Base-by-base conservation (phyloP, 805 yeast species). In the Lachancea nothofagi region DNA sequence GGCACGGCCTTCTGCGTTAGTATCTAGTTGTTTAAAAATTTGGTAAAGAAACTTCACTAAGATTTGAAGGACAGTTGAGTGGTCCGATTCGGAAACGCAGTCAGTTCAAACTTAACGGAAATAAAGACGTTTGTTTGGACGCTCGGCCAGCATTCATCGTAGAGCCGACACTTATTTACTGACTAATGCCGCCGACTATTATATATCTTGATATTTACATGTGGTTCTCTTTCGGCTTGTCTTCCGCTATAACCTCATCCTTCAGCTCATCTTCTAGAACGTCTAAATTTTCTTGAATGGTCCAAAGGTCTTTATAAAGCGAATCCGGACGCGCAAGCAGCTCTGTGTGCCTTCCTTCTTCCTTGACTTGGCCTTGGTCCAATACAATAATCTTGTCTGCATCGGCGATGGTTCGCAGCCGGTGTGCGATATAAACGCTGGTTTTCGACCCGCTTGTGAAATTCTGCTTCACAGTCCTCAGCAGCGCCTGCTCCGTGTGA, bases 371-470 rank as follows among this genome's bases (percentile, higher is more conserved):
- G 7, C 98, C 98, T 38, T 75, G 72, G 39, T 78, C 74, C 45
- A 93, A 66, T 2, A 90, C 97, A 46, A 93, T 84, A 52, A 93
- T 93, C 66, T 85, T 87, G 55, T 93, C 97, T 2, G 95, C 72
- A 57, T 90, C 97, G 9, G 96, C 94, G 38, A 93, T 84, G 0
- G 97, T 93, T 58, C 97, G 73, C 55, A 90, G 69, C 47, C 98
- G 67, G 59, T 93, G 98, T 0, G 98, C 98, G 62, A 93, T 88
- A 50, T 88, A 84, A 4, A 93, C 78, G 50, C 86, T 84, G 1
- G 98, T 93, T 44, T 75, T 77, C 12, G 62, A 59, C 10, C 68
- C 61, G 18, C 75, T 75, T 36, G 62, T 69, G 58, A 93, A 82
- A 18, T 86, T 76, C 2, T 65, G 54, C 48, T 80, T 74, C 37